A percentile compares a stretch with the other conserved stretches of the same genome.
Conservation (phyloP, 352 stramenopile genomes). For the Thraustochytrium striatum region DNA sequence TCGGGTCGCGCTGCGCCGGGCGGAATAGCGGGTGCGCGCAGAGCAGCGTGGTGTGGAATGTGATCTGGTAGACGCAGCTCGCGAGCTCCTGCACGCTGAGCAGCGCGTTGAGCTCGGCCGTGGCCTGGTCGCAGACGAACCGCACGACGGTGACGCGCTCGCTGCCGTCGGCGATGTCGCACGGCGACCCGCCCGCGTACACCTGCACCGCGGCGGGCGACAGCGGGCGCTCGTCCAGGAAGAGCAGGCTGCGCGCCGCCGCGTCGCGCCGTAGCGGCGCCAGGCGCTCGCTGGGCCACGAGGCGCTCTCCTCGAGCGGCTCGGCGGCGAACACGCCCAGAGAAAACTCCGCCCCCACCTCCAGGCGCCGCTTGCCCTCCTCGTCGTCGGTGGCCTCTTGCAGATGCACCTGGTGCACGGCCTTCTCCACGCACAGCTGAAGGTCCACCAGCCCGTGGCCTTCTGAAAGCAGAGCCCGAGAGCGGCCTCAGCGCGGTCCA, state of each 20-base stretch:
- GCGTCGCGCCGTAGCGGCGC: background rate
- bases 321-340: constrained; percentile 7
- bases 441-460: constrained; percentile 28
- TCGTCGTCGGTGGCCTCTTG: background rate
- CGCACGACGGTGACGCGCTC: constrained; percentile 9
- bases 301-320: background rate
- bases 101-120: background rate
- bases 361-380: background rate
- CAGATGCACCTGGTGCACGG: constrained; percentile 9
- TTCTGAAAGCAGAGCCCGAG: constrained; percentile 40
- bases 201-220: constrained; percentile 19
- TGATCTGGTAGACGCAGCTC: constrained; percentile 3
- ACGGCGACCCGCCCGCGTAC: constrained; percentile 16
- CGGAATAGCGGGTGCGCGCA: constrained; percentile 26
- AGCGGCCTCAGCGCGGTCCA: background rate
- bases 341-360: background rate
- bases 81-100: constrained; percentile 20
- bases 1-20: too few relatives aligned
- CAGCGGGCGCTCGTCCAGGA: background rate
- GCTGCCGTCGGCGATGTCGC: background rate
- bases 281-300: background rate
- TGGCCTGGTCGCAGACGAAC: constrained; percentile 9
- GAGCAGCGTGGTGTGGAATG: constrained; percentile 24
- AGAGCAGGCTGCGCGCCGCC: background rate
- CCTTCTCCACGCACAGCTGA: constrained; percentile 24